Percentiles rank a stretch among this genome's conserved stretches.
Conservation (phyloP, 1,139 yeast species). For the Nadsonia starkeyi-henricii region DNA sequence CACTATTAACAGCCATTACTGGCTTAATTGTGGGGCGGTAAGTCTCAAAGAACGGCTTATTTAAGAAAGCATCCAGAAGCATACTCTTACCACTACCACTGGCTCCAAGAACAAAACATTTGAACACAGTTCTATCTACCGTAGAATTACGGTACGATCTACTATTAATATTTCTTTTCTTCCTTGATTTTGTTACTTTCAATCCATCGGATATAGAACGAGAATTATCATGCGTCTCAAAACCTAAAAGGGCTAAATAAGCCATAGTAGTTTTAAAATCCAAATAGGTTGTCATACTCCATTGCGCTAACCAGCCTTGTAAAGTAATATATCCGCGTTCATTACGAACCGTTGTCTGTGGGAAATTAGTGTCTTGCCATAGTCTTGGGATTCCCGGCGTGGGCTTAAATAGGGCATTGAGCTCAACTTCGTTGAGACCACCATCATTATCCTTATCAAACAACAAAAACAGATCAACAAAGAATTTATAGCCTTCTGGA, state of each 20-base stretch:
- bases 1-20: constrained; percentile 74
- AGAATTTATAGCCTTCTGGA: constrained; percentile 83
- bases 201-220: constrained; percentile 42
- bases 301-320: constrained; percentile 97
- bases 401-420: constrained; percentile 56
- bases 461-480: constrained; percentile 74
- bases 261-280: constrained; percentile 76
- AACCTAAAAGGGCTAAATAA: constrained; percentile 80
- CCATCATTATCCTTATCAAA: constrained; percentile 95
- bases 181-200: constrained; percentile 71
- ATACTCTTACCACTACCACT: constrained; percentile 62
- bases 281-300: constrained; percentile 89
- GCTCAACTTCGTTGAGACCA: constrained; percentile 65
- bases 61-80: constrained; percentile 64
- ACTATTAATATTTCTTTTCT: constrained; percentile 35
- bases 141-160: constrained; percentile 55
- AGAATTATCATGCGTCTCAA: constrained; percentile 33
- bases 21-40: constrained; percentile 79
- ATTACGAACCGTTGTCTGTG: constrained; percentile 74
- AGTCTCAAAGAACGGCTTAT: constrained; percentile 52
- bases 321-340: constrained; percentile 80
- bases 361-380: constrained; percentile 80
- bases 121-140: constrained; percentile 76
- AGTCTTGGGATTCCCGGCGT: constrained; percentile 85
- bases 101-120: constrained; percentile 77